Evolutionary conservation across 495 filamentous ascomycete species (phyloP).

Genomic region (Talaromyces proteolyticus): DNA sequence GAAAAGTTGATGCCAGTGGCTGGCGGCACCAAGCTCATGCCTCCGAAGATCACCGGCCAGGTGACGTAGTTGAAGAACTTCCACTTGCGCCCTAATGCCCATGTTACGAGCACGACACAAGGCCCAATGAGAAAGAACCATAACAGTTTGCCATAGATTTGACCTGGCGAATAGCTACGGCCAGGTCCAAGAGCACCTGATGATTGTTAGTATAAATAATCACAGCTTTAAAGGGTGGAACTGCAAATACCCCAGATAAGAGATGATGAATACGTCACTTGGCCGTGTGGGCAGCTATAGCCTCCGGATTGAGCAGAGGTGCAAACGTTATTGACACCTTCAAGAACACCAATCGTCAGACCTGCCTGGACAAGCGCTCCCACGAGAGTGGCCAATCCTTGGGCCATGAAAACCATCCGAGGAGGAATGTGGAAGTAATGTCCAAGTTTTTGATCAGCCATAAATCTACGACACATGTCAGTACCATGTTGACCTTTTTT

Average conservation of each 20-base stretch:
- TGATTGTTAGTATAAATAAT: not conserved
- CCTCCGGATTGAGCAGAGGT: constrained; percentile 52
- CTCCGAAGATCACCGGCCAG: constrained; percentile 64
- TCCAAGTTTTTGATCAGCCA: constrained; percentile 71
- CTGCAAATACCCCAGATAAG: constrained; percentile 56
- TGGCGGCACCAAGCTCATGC: constrained; percentile 56
- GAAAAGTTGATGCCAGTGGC: constrained; percentile 66
- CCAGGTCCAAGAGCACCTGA: constrained; percentile 54
- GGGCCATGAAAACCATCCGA: constrained; percentile 60
- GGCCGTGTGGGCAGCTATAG: constrained; percentile 64
- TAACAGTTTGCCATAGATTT: constrained; percentile 60
- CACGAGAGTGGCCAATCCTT: constrained; percentile 59
- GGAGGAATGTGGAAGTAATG: constrained; percentile 75
- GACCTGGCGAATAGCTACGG: constrained; percentile 61
- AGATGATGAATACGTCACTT: constrained; percentile 63
- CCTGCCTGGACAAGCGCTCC: constrained; percentile 62
- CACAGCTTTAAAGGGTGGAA: not conserved
- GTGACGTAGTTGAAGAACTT: constrained; percentile 50
- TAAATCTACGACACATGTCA: constrained; percentile 53
- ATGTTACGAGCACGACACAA: constrained; percentile 49
- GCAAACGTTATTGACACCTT: constrained; percentile 56
- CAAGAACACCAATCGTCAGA: constrained; percentile 60
- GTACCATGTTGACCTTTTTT: no score
- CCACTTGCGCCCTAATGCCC: constrained; percentile 47
- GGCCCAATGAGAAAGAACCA: constrained; percentile 61